phyloP scores from a whole-genome alignment of 306 rosid species.

The Quillaja saponaria region DNA sequence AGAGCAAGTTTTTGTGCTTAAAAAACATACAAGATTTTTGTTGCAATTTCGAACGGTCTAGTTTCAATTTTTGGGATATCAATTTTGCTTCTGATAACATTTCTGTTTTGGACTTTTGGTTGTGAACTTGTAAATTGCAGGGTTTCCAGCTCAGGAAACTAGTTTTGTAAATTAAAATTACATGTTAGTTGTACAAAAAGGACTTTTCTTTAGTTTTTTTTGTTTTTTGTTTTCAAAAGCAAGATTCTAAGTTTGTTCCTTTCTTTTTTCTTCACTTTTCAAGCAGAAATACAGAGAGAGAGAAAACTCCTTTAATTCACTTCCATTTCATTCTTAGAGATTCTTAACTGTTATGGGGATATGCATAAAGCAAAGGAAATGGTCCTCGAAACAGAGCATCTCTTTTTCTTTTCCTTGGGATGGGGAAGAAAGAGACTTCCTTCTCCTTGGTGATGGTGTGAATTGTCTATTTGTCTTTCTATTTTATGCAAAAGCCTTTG shows the following conservation, averaged over 20 bases:
- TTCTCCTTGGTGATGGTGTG: slow-evolving; percentile 32
- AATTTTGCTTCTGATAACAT: background rate
- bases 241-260: no score
- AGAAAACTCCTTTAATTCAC: no score
- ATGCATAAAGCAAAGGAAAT: slow-evolving; percentile 13
- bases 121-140: background rate
- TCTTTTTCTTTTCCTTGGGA: slow-evolving; percentile 28
- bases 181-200: no score
- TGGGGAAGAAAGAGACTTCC: slow-evolving; percentile 23
- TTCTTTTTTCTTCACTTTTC: slow-evolving; percentile 3
- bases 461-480: slow-evolving; percentile 30
- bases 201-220: no score
- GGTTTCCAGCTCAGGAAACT: background rate
- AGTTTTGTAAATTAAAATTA: slow-evolving; percentile 20
- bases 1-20: slow-evolving; percentile 10
- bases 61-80: slow-evolving; percentile 13
- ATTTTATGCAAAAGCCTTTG: background rate
- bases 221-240: background rate
- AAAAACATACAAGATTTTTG: background rate
- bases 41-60: slow-evolving; percentile 26
- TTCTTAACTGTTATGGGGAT: slow-evolving; percentile 30
- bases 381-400: slow-evolving; percentile 42
- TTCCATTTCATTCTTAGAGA: slow-evolving; percentile 19
- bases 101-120: slow-evolving; percentile 3
- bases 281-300: no score